Evolutionary conservation across 768 basidiomycete species (phyloP).

Genomic region (Phylloporus sp.): DNA sequence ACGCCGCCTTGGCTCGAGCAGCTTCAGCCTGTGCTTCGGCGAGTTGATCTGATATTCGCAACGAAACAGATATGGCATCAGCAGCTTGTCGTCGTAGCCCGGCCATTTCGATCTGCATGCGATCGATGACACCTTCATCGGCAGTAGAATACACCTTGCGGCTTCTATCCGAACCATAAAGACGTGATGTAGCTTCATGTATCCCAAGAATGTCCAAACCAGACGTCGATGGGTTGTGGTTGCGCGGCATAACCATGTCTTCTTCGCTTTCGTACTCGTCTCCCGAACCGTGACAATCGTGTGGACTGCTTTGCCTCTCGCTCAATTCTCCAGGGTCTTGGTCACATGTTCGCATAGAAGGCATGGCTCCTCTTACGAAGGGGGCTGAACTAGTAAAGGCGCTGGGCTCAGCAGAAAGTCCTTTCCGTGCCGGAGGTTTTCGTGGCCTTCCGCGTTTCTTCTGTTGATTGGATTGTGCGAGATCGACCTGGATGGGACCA

Average conservation of each 20-base stretch:
- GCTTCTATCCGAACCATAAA: constrained; percentile 36
- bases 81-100: constrained; percentile 60
- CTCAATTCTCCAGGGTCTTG: constrained; percentile 38
- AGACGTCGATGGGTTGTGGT: constrained; percentile 37
- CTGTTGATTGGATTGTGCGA: constrained; percentile 13
- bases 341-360: constrained; percentile 25
- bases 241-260: constrained; percentile 45
- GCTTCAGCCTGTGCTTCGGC: constrained; percentile 58
- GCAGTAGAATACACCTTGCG: constrained; percentile 23
- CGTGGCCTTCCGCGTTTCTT: constrained; percentile 41
- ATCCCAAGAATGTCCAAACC: constrained; percentile 36
- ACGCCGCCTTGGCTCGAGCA: constrained; percentile 47
- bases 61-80: constrained; percentile 60
- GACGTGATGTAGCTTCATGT: constrained; percentile 35
- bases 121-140: constrained; percentile 48
- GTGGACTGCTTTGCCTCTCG: constrained; percentile 35
- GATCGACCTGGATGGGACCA: constrained; percentile 11
- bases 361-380: constrained; percentile 19
- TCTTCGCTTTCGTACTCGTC: constrained; percentile 66
- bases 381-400: constrained; percentile 12
- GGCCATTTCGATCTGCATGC: constrained; percentile 61
- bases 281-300: constrained; percentile 42
- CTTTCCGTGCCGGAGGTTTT: constrained; percentile 22
- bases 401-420: constrained; percentile 14
- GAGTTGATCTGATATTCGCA: constrained; percentile 67